These are phyloP conservation scores for Exophiala calicioides DNA, from an alignment of 2,329 filamentous ascomycete species.

Conservation along the genomic window DNA sequence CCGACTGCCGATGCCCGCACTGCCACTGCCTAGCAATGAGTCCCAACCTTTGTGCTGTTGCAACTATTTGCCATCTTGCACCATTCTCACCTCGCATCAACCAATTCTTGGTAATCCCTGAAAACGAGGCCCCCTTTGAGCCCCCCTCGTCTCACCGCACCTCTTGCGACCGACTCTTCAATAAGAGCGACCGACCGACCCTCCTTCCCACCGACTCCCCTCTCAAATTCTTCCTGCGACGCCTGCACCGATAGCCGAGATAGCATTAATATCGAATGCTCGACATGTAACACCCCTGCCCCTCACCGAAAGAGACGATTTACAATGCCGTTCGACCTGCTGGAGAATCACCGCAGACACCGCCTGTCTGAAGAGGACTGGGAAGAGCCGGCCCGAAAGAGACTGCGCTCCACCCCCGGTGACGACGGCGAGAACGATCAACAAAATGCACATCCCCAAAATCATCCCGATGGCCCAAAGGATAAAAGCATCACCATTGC, in stretches of 20 bases:
- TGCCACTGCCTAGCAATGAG: too few relatives aligned
- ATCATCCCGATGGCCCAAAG: slow-evolving; percentile 32
- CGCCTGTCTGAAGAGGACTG: slow-evolving; percentile 17
- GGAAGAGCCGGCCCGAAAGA: slow-evolving; percentile 25
- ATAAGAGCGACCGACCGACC: too few relatives aligned
- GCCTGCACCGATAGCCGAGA: slow-evolving; percentile 2
- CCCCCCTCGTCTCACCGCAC: too few relatives aligned
- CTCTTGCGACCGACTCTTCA: too few relatives aligned
- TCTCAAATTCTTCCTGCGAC: neutral
- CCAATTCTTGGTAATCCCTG: neutral
- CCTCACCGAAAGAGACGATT: neutral
- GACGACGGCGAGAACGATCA: slow-evolving; percentile 18
- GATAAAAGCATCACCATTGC: slow-evolving; percentile 43
- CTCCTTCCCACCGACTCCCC: neutral
- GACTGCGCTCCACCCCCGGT: slow-evolving; percentile 18
- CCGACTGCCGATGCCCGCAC: too few relatives aligned
- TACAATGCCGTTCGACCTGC: slow-evolving; percentile 19
- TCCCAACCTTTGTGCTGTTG: too few relatives aligned
- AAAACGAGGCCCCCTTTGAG: too few relatives aligned
- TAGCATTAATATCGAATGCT: too few relatives aligned
- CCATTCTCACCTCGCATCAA: slow-evolving; percentile 9
- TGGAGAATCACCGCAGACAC: slow-evolving; percentile 13
- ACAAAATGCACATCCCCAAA: slow-evolving; percentile 27
- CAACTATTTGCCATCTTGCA: slow-evolving; percentile 24
- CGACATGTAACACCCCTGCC: slow-evolving; percentile 4